These are phyloP conservation scores for Phytopythium litorale DNA, from an alignment of 352 stramenopile species.

Conservation along the genomic window DNA sequence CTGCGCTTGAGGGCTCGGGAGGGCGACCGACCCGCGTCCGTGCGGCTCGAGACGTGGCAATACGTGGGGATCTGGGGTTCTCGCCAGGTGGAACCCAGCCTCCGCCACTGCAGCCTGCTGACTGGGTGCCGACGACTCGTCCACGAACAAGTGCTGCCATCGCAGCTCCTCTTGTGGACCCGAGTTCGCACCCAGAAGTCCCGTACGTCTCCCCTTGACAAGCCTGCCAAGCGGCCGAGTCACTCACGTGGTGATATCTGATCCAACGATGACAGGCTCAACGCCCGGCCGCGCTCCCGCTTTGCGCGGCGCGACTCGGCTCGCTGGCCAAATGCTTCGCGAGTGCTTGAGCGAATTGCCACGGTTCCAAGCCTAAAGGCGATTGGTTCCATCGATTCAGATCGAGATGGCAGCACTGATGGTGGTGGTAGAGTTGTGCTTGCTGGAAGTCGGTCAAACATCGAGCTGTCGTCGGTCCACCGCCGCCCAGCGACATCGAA, in stretches of 20 bases:
- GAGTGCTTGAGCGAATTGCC: constrained; percentile 31
- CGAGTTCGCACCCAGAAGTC: constrained; percentile 13
- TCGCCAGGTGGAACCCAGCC: background rate
- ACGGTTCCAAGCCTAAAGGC: constrained; percentile 15
- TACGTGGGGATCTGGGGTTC: constrained; percentile 6
- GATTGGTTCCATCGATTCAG: background rate
- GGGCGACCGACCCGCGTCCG: background rate
- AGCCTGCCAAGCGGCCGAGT: background rate
- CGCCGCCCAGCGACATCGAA: background rate
- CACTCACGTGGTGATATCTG: background rate
- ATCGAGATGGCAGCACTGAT: background rate
- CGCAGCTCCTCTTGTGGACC: constrained; percentile 8
- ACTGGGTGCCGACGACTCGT: constrained; percentile 7
- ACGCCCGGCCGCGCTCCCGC: constrained; percentile 41
- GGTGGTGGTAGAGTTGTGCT: background rate
- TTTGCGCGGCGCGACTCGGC: constrained; percentile 48
- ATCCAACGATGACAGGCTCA: constrained; percentile 15
- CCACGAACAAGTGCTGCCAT: constrained; percentile 10
- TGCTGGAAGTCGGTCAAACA: background rate
- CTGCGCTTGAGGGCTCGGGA: background rate
- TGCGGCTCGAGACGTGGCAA: background rate
- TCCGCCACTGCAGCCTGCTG: constrained; percentile 2
- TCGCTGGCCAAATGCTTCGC: constrained; percentile 17
- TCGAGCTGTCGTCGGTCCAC: background rate
- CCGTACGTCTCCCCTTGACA: background rate